A percentile compares a stretch with the other conserved stretches of the same genome.
Evolutionary conservation across 768 basidiomycete species (phyloP).

Genomic region (Amanita fuliginea): DNA sequence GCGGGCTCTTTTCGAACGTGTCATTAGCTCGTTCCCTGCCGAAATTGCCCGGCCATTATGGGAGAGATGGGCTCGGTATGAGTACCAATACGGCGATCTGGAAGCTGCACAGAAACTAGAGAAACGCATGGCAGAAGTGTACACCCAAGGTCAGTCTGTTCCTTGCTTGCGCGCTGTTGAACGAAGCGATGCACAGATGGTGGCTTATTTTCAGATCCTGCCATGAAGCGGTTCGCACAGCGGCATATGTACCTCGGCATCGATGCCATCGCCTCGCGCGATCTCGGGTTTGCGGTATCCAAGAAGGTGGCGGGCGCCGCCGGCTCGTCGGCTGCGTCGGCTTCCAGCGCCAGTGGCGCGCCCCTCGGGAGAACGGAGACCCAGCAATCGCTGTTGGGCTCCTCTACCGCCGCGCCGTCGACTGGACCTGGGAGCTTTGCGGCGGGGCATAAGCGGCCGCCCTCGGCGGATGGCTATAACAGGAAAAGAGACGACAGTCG

Average conservation of each 20-base stretch:
- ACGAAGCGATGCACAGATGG: slow-evolving; percentile 5
- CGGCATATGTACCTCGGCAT: slow-evolving; percentile 73
- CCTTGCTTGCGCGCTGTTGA: slow-evolving; percentile 3
- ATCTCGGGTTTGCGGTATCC: slow-evolving; percentile 70
- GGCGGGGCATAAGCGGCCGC: slow-evolving; percentile 19
- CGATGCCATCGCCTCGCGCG: slow-evolving; percentile 82
- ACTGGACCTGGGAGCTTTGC: not conserved
- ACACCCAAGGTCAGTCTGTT: slow-evolving; percentile 58
- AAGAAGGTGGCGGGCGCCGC: slow-evolving; percentile 19
- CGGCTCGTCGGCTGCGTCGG: not conserved
- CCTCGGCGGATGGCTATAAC: slow-evolving; percentile 21
- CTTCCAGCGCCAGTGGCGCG: not conserved
- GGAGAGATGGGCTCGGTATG: slow-evolving; percentile 94
- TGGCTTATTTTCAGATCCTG: slow-evolving; percentile 48
- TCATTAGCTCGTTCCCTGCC: slow-evolving; percentile 65
- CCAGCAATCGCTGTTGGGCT: slow-evolving; percentile 17
- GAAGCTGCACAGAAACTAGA: slow-evolving; percentile 84
- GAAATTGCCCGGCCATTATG: slow-evolving; percentile 80
- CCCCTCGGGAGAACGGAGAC: slow-evolving; percentile 24
- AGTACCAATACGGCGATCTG: slow-evolving; percentile 92
- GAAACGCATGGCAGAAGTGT: slow-evolving; percentile 78
- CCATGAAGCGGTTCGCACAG: slow-evolving; percentile 86
- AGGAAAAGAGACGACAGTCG: slow-evolving; percentile 19
- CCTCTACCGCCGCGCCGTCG: not conserved
- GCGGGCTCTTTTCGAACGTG: slow-evolving; percentile 87